phyloP scores from a whole-genome alignment of 2,329 filamentous ascomycete species.

The Trichoderma aggressivum region DNA sequence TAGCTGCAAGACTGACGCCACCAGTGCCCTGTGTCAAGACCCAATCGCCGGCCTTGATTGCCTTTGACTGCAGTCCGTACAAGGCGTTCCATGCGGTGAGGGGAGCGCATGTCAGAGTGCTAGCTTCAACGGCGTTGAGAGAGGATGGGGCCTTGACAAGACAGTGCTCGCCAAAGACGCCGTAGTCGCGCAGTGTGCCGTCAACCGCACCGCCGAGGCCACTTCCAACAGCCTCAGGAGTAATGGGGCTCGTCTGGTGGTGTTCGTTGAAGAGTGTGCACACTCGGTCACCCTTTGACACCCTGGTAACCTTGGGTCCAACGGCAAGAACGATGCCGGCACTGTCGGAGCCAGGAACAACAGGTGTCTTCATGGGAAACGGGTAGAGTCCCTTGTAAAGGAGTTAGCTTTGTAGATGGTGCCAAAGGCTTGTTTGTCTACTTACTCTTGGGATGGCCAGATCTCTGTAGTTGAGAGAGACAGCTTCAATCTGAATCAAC shows the following conservation, averaged over 20 bases:
- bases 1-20: constrained; percentile 40
- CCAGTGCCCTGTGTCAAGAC: constrained; percentile 43
- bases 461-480: constrained; percentile 27
- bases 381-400: constrained; percentile 20
- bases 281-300: constrained; percentile 51
- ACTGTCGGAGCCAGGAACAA: constrained; percentile 44
- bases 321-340: constrained; percentile 49
- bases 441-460: constrained; percentile 16
- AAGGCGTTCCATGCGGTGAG: constrained; percentile 58
- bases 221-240: constrained; percentile 23
- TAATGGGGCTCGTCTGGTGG: constrained; percentile 31
- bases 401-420: neutral
- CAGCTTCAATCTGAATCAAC: constrained; percentile 25
- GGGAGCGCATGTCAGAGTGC: constrained; percentile 50
- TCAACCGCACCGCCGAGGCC: constrained; percentile 29
- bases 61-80: constrained; percentile 41
- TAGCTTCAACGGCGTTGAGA: constrained; percentile 44
- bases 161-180: constrained; percentile 45
- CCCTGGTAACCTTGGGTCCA: constrained; percentile 46
- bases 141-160: constrained; percentile 56
- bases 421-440: neutral
- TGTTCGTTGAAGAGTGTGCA: constrained; percentile 30
- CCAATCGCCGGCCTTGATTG: constrained; percentile 32
- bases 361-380: constrained; percentile 23
- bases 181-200: constrained; percentile 32